Percentiles rank a stretch among this genome's conserved stretches.
Conservation (phyloP, 345 rosid genomes). For the Sapria himalayana region DNA sequence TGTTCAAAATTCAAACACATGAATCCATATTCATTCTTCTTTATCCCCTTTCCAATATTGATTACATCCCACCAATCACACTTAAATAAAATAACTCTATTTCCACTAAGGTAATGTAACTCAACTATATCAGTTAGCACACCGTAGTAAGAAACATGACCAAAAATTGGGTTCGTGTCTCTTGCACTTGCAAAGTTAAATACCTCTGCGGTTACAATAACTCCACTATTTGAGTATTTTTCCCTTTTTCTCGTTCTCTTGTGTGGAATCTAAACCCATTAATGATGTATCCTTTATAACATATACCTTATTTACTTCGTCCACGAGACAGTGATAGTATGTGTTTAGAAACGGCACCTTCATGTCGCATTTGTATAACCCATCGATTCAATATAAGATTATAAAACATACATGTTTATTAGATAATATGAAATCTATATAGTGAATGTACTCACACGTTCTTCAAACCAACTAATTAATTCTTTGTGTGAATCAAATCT, state of each 20-base stretch:
- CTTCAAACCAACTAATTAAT: too few relatives aligned
- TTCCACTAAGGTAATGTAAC: slow-evolving; percentile 1
- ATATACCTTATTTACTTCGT: background rate
- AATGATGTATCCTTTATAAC: background rate
- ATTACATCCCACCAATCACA: slow-evolving; percentile 5
- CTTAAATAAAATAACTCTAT: background rate
- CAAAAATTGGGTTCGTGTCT: background rate
- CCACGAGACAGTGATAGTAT: background rate
- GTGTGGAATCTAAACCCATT: slow-evolving; percentile 4
- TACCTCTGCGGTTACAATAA: background rate
- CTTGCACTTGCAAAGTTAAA: background rate
- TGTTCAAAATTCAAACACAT: background rate
- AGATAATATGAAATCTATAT: too few relatives aligned
- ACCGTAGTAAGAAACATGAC: background rate
- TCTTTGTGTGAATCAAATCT: too few relatives aligned
- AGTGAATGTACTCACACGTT: too few relatives aligned
- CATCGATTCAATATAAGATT: too few relatives aligned
- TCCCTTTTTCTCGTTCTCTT: background rate
- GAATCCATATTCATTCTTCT: background rate
- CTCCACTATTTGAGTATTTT: background rate
- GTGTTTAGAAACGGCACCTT: too few relatives aligned
- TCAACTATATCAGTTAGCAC: slow-evolving; percentile 1
- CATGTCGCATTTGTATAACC: too few relatives aligned
- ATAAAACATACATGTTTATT: too few relatives aligned
- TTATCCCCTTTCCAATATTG: background rate